Percentiles rank a stretch among this genome's conserved stretches.
Conservation (phyloP, 2,329 filamentous ascomycete species). For the Ceratocystiopsis sp. region DNA sequence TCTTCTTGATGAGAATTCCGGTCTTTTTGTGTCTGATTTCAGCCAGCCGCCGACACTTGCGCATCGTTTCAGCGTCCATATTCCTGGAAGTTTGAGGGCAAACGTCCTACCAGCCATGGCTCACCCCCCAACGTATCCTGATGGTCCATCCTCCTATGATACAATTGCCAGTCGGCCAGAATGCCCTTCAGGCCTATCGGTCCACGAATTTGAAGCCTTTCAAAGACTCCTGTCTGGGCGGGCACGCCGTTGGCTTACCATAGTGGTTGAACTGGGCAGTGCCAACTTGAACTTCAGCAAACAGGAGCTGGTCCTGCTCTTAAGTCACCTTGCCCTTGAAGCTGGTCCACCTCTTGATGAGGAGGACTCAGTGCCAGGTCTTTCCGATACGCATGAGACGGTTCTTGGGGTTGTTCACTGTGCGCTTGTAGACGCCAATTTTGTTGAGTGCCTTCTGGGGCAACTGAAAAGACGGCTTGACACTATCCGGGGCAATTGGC, state of each 20-base stretch:
- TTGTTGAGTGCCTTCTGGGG: constrained; percentile 29
- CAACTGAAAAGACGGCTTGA: constrained; percentile 27
- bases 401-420: constrained; percentile 28
- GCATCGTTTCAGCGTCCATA: constrained; percentile 23
- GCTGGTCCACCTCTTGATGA: constrained; percentile 26
- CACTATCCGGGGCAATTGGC: constrained; percentile 35
- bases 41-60: constrained; percentile 21
- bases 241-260: constrained; percentile 26
- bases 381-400: constrained; percentile 7
- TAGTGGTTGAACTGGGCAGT: constrained; percentile 30
- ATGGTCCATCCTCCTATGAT: constrained; percentile 34
- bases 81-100: constrained; percentile 15
- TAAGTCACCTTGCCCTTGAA: constrained; percentile 36
- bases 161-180: constrained; percentile 30
- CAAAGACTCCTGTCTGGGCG: constrained; percentile 29
- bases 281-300: constrained; percentile 43
- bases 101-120: constrained; percentile 17
- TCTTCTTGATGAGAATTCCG: constrained; percentile 26
- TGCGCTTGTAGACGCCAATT: constrained; percentile 29
- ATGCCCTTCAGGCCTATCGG: constrained; percentile 28
- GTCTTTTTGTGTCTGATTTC: constrained; percentile 21
- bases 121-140: constrained; percentile 16
- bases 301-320: constrained; percentile 28
- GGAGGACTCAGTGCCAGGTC: too few species aligned
- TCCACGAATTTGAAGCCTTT: constrained; percentile 36